Evolutionary conservation across 2,329 filamentous ascomycete species (phyloP).

Genomic region (Proliferodiscus dingleyae): DNA sequence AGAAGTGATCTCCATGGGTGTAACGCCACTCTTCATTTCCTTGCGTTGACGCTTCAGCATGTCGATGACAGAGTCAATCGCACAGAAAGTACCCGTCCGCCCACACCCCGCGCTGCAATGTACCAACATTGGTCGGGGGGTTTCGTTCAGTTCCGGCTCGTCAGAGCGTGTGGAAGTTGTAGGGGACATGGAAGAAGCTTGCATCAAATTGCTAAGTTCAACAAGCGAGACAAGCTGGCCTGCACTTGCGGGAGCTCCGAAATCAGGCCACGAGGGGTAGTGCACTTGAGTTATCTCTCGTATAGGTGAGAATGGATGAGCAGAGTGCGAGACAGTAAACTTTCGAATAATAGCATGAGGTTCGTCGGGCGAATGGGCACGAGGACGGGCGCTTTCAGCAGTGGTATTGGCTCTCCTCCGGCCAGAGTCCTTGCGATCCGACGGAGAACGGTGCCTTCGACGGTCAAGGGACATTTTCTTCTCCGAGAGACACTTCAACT

Average conservation of each 20-base stretch:
- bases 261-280: constrained; percentile 96
- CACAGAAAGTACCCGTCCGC: constrained; percentile 92
- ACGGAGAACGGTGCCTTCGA: constrained; percentile 41
- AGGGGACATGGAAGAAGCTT: constrained; percentile 40
- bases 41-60: constrained; percentile 84
- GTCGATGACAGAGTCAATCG: constrained; percentile 91
- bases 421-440: constrained; percentile 34
- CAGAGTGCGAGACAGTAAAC: constrained; percentile 73
- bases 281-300: constrained; percentile 93
- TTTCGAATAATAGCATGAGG: constrained; percentile 81
- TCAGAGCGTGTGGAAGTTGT: constrained; percentile 39
- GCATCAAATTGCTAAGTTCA: constrained; percentile 79
- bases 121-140: constrained; percentile 71
- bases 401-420: constrained; percentile 52
- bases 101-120: constrained; percentile 97
- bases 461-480: constrained; percentile 73
- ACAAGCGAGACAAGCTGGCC: constrained; percentile 81
- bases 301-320: constrained; percentile 76
- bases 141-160: constrained; percentile 52
- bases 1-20: constrained; percentile 41
- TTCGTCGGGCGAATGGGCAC: constrained; percentile 44
- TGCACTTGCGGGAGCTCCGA: constrained; percentile 86
- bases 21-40: constrained; percentile 29
- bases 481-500: constrained; percentile 73
- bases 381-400: constrained; percentile 37